Evolutionary conservation across 805 yeast genomes (phyloP), one percentile per base, ranked within the genome.

Genomic region (Jamesozyma gamospora): DNA sequence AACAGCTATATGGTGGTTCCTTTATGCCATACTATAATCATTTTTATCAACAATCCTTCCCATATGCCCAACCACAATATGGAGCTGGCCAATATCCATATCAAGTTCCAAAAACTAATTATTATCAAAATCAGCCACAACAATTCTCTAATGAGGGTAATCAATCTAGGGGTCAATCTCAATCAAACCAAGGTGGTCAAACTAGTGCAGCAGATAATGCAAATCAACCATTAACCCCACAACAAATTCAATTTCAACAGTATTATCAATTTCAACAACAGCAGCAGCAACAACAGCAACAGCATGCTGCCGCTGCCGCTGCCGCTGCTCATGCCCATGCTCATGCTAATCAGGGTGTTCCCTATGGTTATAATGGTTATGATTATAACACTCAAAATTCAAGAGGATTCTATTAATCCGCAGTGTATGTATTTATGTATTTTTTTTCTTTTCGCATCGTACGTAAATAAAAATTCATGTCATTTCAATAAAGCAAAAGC

Each of bases 61-160:
- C 62, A 40, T 58, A 58, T 38, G 63, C 53, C 31, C 63, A 59
- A 45, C 64, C 64, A 34, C 64, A 59, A 44, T 59, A 59, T 35
- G 58, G 58, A 29, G 49, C 52, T 47, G 58, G 59, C 39, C 62
- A 56, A 47, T 56, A 55, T 37, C 58, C 58, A 38, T 55, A 58
- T 44, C 63, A 56, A 44, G 52, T 50, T 27, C 60, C 58, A 43
- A 56, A 54, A 43, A 39, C 34, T 37, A 14, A 28, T 12, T 37
- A 55, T 41, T 54, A 48, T 35, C 52, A 50, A 28, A 50, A 44
- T 28, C 55, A 51, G 29, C 47, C 46, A 17, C 21, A 41, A 25
- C 53, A 46, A 35, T 53, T 49, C 36, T 41, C 35, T 16, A 14
- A 30, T 18, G 26, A 32, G 13, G 16, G 16, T 32, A 25, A 14